Evolutionary conservation across 441 rosid genomes (phyloP).

Genomic region (Euphorbia celastroides): DNA sequence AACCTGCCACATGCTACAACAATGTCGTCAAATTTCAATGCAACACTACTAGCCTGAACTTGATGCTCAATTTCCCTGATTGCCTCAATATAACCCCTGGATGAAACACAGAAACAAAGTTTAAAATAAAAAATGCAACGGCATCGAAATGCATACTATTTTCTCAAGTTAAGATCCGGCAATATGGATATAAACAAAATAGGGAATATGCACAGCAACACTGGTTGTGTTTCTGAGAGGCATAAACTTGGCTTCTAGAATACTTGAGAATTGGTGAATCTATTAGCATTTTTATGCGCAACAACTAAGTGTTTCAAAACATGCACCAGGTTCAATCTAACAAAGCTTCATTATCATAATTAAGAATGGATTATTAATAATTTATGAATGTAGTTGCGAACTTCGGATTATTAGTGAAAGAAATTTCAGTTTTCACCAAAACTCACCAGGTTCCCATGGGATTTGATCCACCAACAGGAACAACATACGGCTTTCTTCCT

Average conservation of each 20-base stretch:
- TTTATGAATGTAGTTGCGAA: neutral
- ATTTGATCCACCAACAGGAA: constrained; percentile 97
- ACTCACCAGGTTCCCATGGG: constrained; percentile 94
- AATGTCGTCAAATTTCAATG: constrained; percentile 70
- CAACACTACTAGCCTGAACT: constrained; percentile 37
- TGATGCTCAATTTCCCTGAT: constrained; percentile 84
- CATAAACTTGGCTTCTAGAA: neutral
- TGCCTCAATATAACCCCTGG: constrained; percentile 92
- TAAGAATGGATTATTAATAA: neutral
- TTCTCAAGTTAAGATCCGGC: neutral
- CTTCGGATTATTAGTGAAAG: neutral
- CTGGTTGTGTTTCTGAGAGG: neutral
- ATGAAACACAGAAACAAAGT: constrained; percentile 2
- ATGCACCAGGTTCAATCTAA: neutral
- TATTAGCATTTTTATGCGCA: neutral
- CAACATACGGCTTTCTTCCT: constrained; percentile 87
- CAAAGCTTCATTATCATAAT: neutral
- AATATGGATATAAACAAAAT: neutral
- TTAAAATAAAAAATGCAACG: neutral
- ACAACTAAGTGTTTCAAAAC: neutral
- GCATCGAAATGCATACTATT: neutral
- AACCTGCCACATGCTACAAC: constrained; percentile 98
- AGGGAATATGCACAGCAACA: neutral
- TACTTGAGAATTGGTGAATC: neutral
- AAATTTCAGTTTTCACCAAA: constrained; percentile 4